Evolutionary conservation across 352 stramenopile genomes (phyloP).

Genomic region (Elongisporangium senticosum): DNA sequence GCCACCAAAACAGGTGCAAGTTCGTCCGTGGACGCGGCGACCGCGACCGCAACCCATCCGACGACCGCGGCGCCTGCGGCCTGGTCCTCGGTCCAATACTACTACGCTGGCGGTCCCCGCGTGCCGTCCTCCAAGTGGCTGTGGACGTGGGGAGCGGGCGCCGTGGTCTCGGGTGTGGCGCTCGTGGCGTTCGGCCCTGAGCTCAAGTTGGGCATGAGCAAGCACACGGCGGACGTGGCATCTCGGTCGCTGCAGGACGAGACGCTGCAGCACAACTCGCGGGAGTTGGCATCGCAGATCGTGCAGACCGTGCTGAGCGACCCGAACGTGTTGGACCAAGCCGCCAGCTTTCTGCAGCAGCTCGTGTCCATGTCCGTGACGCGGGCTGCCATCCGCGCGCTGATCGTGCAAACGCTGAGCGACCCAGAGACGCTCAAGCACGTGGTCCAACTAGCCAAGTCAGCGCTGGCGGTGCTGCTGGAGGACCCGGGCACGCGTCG

Average conservation of each 20-base stretch:
- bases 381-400: constrained; percentile 33
- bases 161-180: constrained; percentile 31
- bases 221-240: constrained; percentile 78
- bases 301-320: constrained; percentile 85
- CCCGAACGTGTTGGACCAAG: constrained; percentile 76
- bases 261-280: constrained; percentile 65
- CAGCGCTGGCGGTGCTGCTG: constrained; percentile 34
- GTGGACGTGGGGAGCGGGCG: constrained; percentile 48
- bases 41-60: neutral
- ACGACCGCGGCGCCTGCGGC: neutral
- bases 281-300: constrained; percentile 77
- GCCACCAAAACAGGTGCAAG: neutral
- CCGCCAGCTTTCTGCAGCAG: constrained; percentile 71
- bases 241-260: constrained; percentile 81
- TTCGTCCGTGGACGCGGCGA: neutral
- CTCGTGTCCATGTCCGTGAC: constrained; percentile 68
- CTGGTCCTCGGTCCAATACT: neutral
- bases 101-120: neutral
- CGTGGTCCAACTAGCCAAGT: constrained; percentile 42
- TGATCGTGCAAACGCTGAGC: constrained; percentile 59
- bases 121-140: constrained; percentile 19
- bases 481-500: constrained; percentile 51
- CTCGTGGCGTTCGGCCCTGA: constrained; percentile 73
- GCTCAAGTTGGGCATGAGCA: constrained; percentile 74
- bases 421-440: constrained; percentile 50